Percentiles rank a stretch among this genome's conserved stretches.
Conservation (phyloP, 2,329 filamentous ascomycete species). For the Botrytis deweyae region DNA sequence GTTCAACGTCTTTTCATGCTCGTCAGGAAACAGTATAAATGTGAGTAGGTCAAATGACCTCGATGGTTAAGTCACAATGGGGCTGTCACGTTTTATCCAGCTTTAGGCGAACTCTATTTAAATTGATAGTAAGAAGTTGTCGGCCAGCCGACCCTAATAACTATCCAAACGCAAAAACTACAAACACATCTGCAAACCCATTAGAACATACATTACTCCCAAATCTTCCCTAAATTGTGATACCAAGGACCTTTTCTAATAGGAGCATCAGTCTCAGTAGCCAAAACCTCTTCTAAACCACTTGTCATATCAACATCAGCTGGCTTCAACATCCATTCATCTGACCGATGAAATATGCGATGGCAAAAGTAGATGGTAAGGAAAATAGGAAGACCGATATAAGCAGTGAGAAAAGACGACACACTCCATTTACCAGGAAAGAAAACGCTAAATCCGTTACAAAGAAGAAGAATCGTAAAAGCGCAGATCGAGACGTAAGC, state of each 20-base stretch:
- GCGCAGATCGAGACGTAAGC: not conserved
- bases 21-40: not conserved
- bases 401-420: not conserved
- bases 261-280: not conserved
- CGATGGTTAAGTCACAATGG: not conserved
- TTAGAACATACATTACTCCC: not conserved
- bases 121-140: not conserved
- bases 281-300: slow-evolving; percentile 1
- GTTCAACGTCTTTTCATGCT: no score
- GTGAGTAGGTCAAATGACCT: not conserved
- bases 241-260: not conserved
- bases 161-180: accelerated
- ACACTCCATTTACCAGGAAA: not conserved
- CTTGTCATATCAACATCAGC: not conserved
- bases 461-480: not conserved
- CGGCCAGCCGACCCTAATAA: not conserved
- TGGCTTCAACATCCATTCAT: not conserved
- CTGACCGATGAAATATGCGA: not conserved
- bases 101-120: not conserved
- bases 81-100: not conserved
- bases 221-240: not conserved
- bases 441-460: not conserved
- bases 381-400: not conserved
- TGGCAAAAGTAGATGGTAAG: not conserved
- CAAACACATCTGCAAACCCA: not conserved